These are phyloP conservation scores for Pyrenophora seminiperda DNA, from an alignment of 2,329 filamentous ascomycete species.

Conservation along the genomic window DNA sequence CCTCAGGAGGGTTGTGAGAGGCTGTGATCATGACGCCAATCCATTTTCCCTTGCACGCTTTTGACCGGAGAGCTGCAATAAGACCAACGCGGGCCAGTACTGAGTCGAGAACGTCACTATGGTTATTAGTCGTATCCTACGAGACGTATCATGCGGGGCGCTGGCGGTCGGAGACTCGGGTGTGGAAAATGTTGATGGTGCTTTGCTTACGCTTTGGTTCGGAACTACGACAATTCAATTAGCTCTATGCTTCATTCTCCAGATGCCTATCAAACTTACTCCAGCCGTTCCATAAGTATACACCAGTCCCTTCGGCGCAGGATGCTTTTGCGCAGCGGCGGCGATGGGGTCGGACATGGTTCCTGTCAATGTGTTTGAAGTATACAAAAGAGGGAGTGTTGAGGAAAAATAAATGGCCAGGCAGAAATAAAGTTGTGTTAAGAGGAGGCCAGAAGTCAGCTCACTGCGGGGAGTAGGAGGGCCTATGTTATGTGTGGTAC, in stretches of 20 bases:
- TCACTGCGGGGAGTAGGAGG: constrained; percentile 4
- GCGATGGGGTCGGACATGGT: constrained; percentile 42
- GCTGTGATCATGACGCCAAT: constrained; percentile 84
- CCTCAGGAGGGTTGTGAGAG: constrained; percentile 67
- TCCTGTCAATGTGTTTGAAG: background rate
- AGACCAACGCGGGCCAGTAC: constrained; percentile 93
- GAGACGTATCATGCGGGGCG: background rate
- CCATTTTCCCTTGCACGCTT: constrained; percentile 85
- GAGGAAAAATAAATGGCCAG: background rate
- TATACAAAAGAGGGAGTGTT: background rate
- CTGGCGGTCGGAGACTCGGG: background rate
- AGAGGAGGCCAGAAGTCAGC: constrained; percentile 17
- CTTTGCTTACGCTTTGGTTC: constrained; percentile 67
- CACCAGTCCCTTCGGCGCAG: constrained; percentile 43
- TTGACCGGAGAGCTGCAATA: constrained; percentile 83
- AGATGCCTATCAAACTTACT: constrained; percentile 51
- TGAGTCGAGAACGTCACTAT: constrained; percentile 79
- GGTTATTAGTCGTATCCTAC: constrained; percentile 40
- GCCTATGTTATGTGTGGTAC: constrained; percentile 10
- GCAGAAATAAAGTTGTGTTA: background rate
- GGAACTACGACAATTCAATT: constrained; percentile 57
- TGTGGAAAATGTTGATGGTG: constrained; percentile 18
- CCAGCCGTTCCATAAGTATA: constrained; percentile 52
- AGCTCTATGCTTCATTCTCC: constrained; percentile 4
- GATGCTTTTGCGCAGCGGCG: constrained; percentile 43